Percentiles rank a stretch among this genome's conserved stretches.
Evolutionary conservation across 208 protist genomes (phyloP).

Genomic region (Leptomonas pyrrhocoris): DNA sequence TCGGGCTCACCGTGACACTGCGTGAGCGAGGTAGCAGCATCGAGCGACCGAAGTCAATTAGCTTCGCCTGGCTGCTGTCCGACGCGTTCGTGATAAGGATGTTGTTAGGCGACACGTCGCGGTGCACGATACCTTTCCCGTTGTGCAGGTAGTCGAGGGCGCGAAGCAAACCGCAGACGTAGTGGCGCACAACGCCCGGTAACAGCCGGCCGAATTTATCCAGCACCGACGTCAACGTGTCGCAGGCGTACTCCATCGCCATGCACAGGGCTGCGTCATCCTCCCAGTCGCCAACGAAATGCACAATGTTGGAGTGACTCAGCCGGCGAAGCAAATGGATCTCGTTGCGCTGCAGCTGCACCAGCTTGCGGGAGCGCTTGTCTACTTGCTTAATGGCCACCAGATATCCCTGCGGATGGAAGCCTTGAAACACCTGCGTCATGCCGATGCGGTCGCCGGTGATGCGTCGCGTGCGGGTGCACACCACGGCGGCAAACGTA

Average conservation of each 20-base stretch:
- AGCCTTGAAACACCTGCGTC: constrained; percentile 26
- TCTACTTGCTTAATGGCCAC: constrained; percentile 64
- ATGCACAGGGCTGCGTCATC: constrained; percentile 53
- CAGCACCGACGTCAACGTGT: constrained; percentile 61
- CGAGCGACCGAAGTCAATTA: constrained; percentile 79
- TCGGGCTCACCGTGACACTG: background rate
- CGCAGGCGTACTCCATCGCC: constrained; percentile 73
- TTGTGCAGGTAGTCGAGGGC: constrained; percentile 76
- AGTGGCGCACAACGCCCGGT: constrained; percentile 44
- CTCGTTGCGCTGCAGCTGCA: constrained; percentile 50
- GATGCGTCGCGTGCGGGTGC: constrained; percentile 26
- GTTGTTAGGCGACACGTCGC: constrained; percentile 81
- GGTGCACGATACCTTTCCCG: constrained; percentile 57
- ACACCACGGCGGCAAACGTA: constrained; percentile 13
- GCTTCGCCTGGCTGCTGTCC: constrained; percentile 50
- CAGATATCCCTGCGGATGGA: constrained; percentile 45
- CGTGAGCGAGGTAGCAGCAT: constrained; percentile 16
- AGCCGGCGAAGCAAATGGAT: constrained; percentile 50
- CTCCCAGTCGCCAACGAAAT: constrained; percentile 53
- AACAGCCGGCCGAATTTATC: constrained; percentile 51
- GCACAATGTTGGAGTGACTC: constrained; percentile 72
- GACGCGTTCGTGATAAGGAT: constrained; percentile 76
- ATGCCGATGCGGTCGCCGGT: background rate
- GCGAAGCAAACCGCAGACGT: constrained; percentile 53
- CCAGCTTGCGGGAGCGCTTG: constrained; percentile 23